Conservation (phyloP, 2,329 filamentous ascomycete genomes). For the Rachicladosporium sp. region DNA sequence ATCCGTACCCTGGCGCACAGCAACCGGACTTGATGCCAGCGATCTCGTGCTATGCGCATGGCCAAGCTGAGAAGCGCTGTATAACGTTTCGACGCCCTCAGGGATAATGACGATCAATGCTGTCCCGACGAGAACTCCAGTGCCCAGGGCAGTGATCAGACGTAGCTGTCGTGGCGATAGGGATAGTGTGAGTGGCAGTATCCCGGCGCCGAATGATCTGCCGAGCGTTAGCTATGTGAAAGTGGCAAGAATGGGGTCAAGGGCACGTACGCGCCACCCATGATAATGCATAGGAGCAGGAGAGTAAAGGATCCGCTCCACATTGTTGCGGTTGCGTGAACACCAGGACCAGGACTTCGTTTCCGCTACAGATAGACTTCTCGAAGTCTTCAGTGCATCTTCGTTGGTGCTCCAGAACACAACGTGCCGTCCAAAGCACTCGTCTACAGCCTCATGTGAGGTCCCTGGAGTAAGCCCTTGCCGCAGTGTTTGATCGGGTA, state of each 20-base stretch:
- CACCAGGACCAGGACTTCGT: background rate
- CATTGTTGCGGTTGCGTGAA: conserved; percentile 21
- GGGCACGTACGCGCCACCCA: conserved; percentile 48
- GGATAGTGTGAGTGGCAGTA: conserved; percentile 77
- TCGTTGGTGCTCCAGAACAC: no score
- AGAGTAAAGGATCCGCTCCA: conserved; percentile 54
- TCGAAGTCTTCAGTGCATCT: no score
- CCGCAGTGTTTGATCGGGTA: no score
- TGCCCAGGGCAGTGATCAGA: conserved; percentile 80
- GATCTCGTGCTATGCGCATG: conserved; percentile 10
- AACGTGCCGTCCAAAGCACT: no score
- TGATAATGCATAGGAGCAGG: conserved; percentile 51
- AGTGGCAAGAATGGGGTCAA: background rate
- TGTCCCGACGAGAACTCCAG: conserved; percentile 88
- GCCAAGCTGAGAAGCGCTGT: conserved; percentile 36
- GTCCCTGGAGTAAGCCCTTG: no score
- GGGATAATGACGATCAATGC: conserved; percentile 95
- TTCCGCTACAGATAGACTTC: no score
- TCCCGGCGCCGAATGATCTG: conserved; percentile 88
- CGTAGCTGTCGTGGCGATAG: conserved; percentile 78
- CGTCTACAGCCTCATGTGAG: no score
- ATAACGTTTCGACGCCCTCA: conserved; percentile 85
- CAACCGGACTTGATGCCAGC: background rate
- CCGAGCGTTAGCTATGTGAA: conserved; percentile 9
- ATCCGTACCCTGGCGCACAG: background rate